phyloP scores from a whole-genome alignment of 2,329 filamentous ascomycete species.

The Monosporascus cannonballus region DNA sequence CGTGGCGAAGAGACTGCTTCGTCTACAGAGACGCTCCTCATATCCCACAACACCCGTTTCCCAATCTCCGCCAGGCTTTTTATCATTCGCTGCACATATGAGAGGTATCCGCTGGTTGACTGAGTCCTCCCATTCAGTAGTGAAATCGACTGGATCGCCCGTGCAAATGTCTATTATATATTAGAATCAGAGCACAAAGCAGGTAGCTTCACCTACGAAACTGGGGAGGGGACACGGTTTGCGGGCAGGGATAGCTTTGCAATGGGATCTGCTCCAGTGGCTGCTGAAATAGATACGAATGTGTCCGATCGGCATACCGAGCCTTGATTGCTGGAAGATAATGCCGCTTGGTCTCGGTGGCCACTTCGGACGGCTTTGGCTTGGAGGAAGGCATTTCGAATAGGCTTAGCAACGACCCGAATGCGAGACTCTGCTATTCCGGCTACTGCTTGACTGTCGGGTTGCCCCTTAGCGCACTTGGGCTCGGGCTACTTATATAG shows the following conservation, averaged over 20 bases:
- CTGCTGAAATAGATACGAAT: slow-evolving; percentile 53
- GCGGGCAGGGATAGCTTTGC: slow-evolving; percentile 27
- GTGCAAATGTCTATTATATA: slow-evolving; percentile 38
- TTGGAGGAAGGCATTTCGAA: slow-evolving; percentile 49
- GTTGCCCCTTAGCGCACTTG: neutral
- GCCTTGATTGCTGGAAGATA: slow-evolving; percentile 61
- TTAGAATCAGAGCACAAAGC: slow-evolving; percentile 11
- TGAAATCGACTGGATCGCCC: slow-evolving; percentile 54
- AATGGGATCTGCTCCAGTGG: slow-evolving; percentile 40
- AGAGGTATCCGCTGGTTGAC: slow-evolving; percentile 49
- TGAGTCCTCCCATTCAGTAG: slow-evolving; percentile 51
- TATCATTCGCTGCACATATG: slow-evolving; percentile 71
- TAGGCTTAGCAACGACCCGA: neutral
- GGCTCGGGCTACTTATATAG: neutral
- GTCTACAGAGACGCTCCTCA: slow-evolving; percentile 67
- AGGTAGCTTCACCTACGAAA: slow-evolving; percentile 32
- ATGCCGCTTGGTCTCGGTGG: slow-evolving; percentile 64
- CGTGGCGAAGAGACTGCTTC: slow-evolving; percentile 67
- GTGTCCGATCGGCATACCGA: slow-evolving; percentile 45
- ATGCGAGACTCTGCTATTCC: neutral
- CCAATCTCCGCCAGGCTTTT: slow-evolving; percentile 74
- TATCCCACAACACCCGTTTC: slow-evolving; percentile 57
- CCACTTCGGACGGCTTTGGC: slow-evolving; percentile 63
- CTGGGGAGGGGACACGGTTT: slow-evolving; percentile 31
- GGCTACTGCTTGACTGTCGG: neutral